Percentiles rank a stretch among this genome's conserved stretches.
phyloP scores from a whole-genome alignment of 176 grass and related monocot species.

The Ananas comosus region DNA sequence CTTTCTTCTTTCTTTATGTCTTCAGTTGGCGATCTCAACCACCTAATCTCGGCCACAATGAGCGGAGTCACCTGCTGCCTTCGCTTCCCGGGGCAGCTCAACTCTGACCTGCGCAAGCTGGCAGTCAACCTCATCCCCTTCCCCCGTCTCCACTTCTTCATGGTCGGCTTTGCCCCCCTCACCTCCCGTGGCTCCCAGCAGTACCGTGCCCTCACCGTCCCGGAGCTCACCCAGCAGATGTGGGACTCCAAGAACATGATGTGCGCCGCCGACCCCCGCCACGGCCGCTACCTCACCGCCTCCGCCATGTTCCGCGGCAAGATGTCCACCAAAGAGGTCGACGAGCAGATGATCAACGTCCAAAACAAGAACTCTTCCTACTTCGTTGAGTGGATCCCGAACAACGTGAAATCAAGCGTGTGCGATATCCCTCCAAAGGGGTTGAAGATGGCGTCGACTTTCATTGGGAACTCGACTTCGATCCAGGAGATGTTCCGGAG shows the following conservation, averaged over 20 bases:
- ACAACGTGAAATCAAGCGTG: constrained; percentile 84
- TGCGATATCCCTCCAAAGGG: constrained; percentile 79
- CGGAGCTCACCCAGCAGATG: constrained; percentile 90
- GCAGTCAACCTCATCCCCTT: constrained; percentile 80
- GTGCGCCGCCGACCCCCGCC: constrained; percentile 84
- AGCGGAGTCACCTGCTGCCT: constrained; percentile 86
- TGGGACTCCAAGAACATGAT: constrained; percentile 99
- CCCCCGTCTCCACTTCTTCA: constrained; percentile 82
- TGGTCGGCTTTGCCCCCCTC: constrained; percentile 82
- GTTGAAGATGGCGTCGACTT: constrained; percentile 64
- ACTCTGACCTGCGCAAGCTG: constrained; percentile 66
- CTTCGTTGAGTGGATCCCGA: constrained; percentile 93
- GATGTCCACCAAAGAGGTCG: constrained; percentile 97
- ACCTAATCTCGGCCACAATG: constrained; percentile 88
- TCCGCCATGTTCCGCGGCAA: constrained; percentile 94
- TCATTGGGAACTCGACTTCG: constrained; percentile 58
- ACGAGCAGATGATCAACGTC: constrained; percentile 92
- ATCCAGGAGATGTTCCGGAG: constrained; percentile 85
- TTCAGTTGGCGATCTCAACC: constrained; percentile 86
- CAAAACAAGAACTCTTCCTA: constrained; percentile 97
- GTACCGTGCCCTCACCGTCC: constrained; percentile 77
- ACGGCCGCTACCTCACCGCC: constrained; percentile 73
- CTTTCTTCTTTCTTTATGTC: not conserved
- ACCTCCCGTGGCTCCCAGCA: constrained; percentile 85
- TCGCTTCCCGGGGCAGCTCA: constrained; percentile 59